phyloP scores from a whole-genome alignment of 208 protist genomes.

The Leishmania mexicana region DNA sequence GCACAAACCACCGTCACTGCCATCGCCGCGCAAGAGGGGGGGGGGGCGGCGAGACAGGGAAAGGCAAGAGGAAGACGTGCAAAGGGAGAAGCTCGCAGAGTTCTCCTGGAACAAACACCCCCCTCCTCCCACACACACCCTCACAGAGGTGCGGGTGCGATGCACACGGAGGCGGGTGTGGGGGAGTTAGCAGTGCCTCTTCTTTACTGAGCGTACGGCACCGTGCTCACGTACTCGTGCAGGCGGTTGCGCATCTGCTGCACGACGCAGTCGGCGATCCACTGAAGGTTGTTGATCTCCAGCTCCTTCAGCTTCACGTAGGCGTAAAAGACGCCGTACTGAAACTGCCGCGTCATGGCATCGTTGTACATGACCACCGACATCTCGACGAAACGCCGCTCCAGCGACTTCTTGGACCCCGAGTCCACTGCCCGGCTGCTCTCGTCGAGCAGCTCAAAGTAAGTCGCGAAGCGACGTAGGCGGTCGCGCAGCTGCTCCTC shows the following conservation, averaged over 20 bases:
- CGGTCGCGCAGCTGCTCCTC: constrained; percentile 79
- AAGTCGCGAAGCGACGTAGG: constrained; percentile 77
- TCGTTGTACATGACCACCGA: constrained; percentile 86
- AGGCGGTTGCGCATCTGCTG: constrained; percentile 90
- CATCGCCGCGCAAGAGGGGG: background rate
- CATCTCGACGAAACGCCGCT: constrained; percentile 88
- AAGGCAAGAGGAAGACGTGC: background rate
- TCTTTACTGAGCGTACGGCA: constrained; percentile 17
- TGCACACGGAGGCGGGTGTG: background rate
- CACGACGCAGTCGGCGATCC: constrained; percentile 93
- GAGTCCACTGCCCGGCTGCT: constrained; percentile 53
- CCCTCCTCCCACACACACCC: background rate
- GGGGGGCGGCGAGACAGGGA: background rate
- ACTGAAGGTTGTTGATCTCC: constrained; percentile 93
- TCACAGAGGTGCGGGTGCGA: background rate
- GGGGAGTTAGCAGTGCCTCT: background rate
- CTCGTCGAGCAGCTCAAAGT: constrained; percentile 85
- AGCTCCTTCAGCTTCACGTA: constrained; percentile 94
- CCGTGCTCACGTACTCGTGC: constrained; percentile 85
- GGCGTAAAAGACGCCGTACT: constrained; percentile 94
- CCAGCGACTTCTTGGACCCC: constrained; percentile 72
- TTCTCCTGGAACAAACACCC: background rate
- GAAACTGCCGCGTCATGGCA: constrained; percentile 89
- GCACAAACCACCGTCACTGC: background rate
- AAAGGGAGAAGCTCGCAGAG: background rate